Evolutionary conservation across 2,329 filamentous ascomycete genomes (phyloP).

Genomic region (Penicillium sp.): DNA sequence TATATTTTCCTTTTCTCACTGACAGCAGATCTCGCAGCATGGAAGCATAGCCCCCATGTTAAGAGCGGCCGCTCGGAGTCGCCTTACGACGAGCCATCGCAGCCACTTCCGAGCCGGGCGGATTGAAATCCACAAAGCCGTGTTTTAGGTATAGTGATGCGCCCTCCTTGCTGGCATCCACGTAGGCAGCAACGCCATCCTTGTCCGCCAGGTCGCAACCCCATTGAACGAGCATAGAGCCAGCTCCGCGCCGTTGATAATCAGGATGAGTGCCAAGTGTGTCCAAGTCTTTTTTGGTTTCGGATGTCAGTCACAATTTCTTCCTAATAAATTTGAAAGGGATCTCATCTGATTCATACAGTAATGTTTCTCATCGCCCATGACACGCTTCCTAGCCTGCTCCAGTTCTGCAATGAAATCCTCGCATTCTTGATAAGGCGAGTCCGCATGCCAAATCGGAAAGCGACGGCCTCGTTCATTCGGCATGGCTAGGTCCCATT

Average conservation of each 20-base stretch:
- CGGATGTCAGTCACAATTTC: background rate
- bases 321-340: background rate
- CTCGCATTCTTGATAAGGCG: constrained; percentile 15
- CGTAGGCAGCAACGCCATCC: constrained; percentile 35
- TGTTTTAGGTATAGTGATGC: constrained; percentile 40
- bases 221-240: constrained; percentile 38
- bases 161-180: constrained; percentile 40
- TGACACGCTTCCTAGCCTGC: constrained; percentile 17
- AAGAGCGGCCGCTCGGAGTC: background rate
- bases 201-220: constrained; percentile 38
- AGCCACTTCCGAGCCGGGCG: background rate
- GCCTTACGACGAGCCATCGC: constrained; percentile 9
- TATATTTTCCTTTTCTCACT: background rate
- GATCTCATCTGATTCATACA: constrained; percentile 15
- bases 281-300: constrained; percentile 32
- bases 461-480: constrained; percentile 27
- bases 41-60: background rate
- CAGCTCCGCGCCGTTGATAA: constrained; percentile 44
- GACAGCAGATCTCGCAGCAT: background rate
- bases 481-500: constrained; percentile 28
- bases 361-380: constrained; percentile 26
- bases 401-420: constrained; percentile 21
- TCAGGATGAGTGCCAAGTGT: constrained; percentile 42
- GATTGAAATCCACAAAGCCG: constrained; percentile 38
- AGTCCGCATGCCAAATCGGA: constrained; percentile 28